Evolutionary conservation across 805 yeast genomes (phyloP).

Genomic region (Cyberlindnera petersonii): DNA sequence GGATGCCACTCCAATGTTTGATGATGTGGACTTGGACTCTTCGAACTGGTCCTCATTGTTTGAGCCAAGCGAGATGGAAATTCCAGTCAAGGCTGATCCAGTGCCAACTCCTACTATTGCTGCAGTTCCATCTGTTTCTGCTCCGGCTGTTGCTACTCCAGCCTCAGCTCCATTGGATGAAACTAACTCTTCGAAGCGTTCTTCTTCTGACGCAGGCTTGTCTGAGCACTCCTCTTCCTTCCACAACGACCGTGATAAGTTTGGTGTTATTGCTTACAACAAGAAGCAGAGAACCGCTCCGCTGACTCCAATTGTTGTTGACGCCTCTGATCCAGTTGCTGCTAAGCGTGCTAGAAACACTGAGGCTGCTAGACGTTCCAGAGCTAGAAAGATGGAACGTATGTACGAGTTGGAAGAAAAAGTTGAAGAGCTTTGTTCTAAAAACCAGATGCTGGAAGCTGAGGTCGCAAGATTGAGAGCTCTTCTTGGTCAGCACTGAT

Average conservation of each 20-base stretch:
- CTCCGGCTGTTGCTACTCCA: conserved; percentile 1
- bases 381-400: conserved; percentile 89
- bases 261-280: conserved; percentile 73
- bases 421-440: conserved; percentile 60
- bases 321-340: conserved; percentile 59
- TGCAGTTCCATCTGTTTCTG: conserved; percentile 11
- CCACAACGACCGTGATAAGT: conserved; percentile 45
- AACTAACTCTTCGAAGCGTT: conserved; percentile 16
- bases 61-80: conserved; percentile 32
- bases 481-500: conserved; percentile 34
- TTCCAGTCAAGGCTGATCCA: conserved; percentile 10
- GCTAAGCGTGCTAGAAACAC: conserved; percentile 92
- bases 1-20: conserved; percentile 62
- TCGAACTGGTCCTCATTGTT: conserved; percentile 65
- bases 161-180: conserved; percentile 10
- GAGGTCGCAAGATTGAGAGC: conserved; percentile 62
- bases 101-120: no score
- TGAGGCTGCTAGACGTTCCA: conserved; percentile 92
- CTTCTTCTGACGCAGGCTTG: conserved; percentile 26
- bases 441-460: conserved; percentile 54
- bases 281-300: conserved; percentile 75
- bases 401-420: conserved; percentile 77
- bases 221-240: conserved; percentile 7
- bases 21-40: conserved; percentile 31
- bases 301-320: conserved; percentile 62